Evolutionary conservation across 2,329 filamentous ascomycete species (phyloP).

Genomic region (Diplodia intermedia): DNA sequence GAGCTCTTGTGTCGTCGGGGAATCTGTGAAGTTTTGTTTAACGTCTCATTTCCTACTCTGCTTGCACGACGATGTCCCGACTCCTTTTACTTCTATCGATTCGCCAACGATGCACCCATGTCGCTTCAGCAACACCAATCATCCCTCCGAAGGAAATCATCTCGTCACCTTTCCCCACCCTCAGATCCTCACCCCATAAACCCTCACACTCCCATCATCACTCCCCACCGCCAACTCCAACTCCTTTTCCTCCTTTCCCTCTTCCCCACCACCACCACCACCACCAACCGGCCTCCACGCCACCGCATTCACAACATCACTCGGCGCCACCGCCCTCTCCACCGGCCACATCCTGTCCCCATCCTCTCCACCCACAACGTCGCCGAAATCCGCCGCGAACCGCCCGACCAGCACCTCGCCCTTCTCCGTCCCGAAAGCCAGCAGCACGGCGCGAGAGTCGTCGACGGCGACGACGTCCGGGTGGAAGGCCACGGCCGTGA

Average conservation of each 20-base stretch:
- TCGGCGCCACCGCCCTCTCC: slow-evolving; percentile 36
- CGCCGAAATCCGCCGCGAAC: slow-evolving; percentile 30
- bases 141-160: too few relatives aligned
- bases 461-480: not conserved
- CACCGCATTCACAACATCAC: slow-evolving; percentile 44
- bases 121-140: too few relatives aligned
- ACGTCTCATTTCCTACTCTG: not conserved
- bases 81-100: too few relatives aligned
- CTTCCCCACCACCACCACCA: not conserved
- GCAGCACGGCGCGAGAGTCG: slow-evolving; percentile 31
- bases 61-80: not conserved
- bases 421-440: slow-evolving; percentile 46
- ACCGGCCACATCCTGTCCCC: slow-evolving; percentile 34
- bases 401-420: slow-evolving; percentile 37
- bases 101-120: too few relatives aligned
- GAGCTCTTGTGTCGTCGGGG: not conserved
- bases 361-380: slow-evolving; percentile 34
- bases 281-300: slow-evolving; percentile 42
- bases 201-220: slow-evolving; percentile 51
- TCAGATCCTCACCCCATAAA: slow-evolving; percentile 37
- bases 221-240: slow-evolving; percentile 50
- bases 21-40: not conserved
- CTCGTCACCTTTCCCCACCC: not conserved
- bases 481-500: slow-evolving; percentile 46
- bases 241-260: slow-evolving; percentile 3